Conservation (phyloP, 192 early-diverging fungal species). For the Coemansia sp. region DNA sequence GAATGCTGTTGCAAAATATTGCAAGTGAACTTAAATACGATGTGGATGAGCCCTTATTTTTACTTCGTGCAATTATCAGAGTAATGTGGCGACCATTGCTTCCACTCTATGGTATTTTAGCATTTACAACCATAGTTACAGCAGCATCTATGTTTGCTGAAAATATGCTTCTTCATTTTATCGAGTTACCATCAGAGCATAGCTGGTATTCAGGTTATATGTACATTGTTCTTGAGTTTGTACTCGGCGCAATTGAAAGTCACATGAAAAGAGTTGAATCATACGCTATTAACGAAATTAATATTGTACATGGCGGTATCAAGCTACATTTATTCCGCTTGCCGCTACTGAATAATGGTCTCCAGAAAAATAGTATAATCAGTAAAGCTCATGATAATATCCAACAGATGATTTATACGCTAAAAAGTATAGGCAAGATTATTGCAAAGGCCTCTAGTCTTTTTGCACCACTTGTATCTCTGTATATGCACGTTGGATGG, state of each 20-base stretch:
- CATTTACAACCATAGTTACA: background rate
- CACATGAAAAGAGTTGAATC: background rate
- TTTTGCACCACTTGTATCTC: background rate
- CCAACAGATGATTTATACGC: background rate
- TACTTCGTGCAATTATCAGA: background rate
- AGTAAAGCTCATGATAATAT: background rate
- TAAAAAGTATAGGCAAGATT: background rate
- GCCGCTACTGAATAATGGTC: conserved; percentile 14
- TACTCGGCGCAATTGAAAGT: background rate
- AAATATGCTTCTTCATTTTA: conserved; percentile 16
- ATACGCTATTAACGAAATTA: background rate
- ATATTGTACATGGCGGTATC: conserved; percentile 5
- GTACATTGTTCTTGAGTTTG: background rate
- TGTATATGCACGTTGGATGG: conserved; percentile 20
- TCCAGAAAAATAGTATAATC: background rate
- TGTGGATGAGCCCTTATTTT: background rate
- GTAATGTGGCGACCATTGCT: conserved; percentile 26
- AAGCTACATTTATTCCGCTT: conserved; percentile 26
- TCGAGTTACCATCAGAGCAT: conserved; percentile 14
- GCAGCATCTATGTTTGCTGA: background rate
- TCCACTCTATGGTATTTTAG: too few relatives aligned
- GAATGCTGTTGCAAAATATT: background rate
- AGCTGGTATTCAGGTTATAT: conserved; percentile 19
- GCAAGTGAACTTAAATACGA: background rate
- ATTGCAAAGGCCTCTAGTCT: conserved; percentile 1